phyloP scores from a whole-genome alignment of 768 basidiomycete species.

The Podaxis rugospora region DNA sequence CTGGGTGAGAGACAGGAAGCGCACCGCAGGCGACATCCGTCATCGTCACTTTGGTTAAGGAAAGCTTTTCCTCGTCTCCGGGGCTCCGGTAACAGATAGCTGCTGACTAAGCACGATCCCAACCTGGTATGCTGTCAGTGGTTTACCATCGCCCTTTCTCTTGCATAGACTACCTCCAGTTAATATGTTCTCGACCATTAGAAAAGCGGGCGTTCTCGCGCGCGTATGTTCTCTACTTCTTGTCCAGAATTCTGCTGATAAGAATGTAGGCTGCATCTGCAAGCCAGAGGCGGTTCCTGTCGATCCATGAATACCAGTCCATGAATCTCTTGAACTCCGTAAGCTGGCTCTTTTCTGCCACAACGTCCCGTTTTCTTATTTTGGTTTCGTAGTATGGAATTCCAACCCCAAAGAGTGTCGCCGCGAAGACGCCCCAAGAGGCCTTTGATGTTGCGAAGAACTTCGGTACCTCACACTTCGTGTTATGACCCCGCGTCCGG shows the following conservation, averaged over 20 bases:
- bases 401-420: conserved; percentile 86
- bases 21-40: conserved; percentile 48
- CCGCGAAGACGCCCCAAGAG: conserved; percentile 86
- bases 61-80: conserved; percentile 5
- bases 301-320: conserved; percentile 98
- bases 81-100: conserved; percentile 8
- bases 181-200: conserved; percentile 63
- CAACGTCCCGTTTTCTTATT: conserved; percentile 2
- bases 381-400: conserved; percentile 75
- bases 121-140: not conserved
- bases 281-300: conserved; percentile 87
- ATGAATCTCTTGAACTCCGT: conserved; percentile 93
- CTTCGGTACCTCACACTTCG: conserved; percentile 56
- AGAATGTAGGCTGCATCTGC: conserved; percentile 55
- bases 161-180: conserved; percentile 19
- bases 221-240: conserved; percentile 40
- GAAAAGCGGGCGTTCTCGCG: conserved; percentile 61
- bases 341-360: conserved; percentile 17
- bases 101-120: conserved; percentile 42
- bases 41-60: conserved; percentile 68
- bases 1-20: conserved; percentile 74
- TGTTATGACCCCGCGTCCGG: not conserved
- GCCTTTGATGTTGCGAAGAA: conserved; percentile 85
- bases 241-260: conserved; percentile 6
- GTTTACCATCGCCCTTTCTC: conserved; percentile 2